Percentiles rank a stretch among this genome's conserved stretches.
Conservation (phyloP, 768 basidiomycete genomes). For the Grammothele lineata region DNA sequence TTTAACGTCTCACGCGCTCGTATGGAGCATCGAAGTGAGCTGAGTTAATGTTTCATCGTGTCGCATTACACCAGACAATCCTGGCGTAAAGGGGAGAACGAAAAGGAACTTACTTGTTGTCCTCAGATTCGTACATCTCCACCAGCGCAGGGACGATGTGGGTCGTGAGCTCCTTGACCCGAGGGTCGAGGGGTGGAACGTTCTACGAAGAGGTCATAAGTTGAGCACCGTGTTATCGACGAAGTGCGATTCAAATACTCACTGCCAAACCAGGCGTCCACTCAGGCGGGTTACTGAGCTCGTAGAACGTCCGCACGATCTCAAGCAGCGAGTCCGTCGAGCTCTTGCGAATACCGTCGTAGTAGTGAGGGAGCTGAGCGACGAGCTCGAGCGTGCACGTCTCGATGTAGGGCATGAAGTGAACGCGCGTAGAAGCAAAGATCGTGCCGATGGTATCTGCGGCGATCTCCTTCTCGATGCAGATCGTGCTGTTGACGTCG, state of each 20-base stretch:
- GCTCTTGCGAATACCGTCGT: constrained; percentile 96
- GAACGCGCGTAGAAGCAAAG: constrained; percentile 73
- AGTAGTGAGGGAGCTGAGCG: constrained; percentile 82
- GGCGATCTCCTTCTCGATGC: constrained; percentile 99
- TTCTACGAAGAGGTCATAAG: too few relatives aligned
- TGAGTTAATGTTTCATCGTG: constrained; percentile 46
- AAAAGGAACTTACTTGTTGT: constrained; percentile 71
- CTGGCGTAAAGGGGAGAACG: too few relatives aligned
- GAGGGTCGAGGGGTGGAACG: constrained; percentile 50
- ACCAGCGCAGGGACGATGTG: constrained; percentile 72
- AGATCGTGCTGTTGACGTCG: constrained; percentile 92
- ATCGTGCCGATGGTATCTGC: constrained; percentile 93
- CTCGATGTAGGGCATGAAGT: constrained; percentile 93
- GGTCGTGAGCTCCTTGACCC: constrained; percentile 75
- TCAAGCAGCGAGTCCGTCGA: constrained; percentile 85
- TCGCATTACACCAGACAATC: neutral
- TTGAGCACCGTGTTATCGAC: too few relatives aligned
- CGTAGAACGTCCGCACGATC: constrained; percentile 88
- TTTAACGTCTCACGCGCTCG: constrained; percentile 53
- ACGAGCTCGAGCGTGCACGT: constrained; percentile 74
- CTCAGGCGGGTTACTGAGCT: constrained; percentile 74
- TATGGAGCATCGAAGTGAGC: constrained; percentile 68
- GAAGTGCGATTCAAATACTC: too few relatives aligned
- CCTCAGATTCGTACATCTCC: constrained; percentile 90
- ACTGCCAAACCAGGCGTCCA: constrained; percentile 79